Evolutionary conservation across 805 yeast genomes (phyloP).

Genomic region (Kodamaea hsintzibuensis): DNA sequence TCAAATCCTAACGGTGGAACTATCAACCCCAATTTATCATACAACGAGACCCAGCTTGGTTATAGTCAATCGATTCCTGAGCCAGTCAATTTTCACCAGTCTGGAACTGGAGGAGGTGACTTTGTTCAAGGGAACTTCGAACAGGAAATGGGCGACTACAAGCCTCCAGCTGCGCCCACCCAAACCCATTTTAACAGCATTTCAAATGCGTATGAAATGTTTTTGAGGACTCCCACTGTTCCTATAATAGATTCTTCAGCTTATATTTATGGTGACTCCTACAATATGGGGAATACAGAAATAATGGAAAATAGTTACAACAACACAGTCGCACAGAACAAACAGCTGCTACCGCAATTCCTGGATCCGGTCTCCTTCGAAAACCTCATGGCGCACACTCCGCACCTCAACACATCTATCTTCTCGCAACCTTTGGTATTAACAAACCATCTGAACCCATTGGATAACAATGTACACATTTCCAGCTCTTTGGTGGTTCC

Average conservation of each 20-base stretch:
- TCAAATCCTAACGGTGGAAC: not conserved
- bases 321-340: not conserved
- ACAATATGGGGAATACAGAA: not conserved
- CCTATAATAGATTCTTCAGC: not conserved
- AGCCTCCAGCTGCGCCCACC: not conserved
- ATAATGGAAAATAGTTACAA: not conserved
- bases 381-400: not conserved
- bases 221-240: not conserved
- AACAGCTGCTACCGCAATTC: not conserved
- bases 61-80: not conserved
- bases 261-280: not conserved
- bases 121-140: not conserved
- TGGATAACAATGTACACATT: not conserved
- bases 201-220: not conserved
- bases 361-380: not conserved
- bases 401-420: not conserved
- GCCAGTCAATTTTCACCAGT: not conserved
- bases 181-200: not conserved
- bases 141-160: not conserved
- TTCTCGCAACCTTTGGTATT: not conserved
- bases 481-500: not conserved
- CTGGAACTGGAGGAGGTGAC: not conserved
- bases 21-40: not conserved
- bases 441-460: not conserved
- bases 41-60: not conserved